phyloP scores from a whole-genome alignment of 768 basidiomycete species.

The Tylopilus plumbeoviolaceoides region DNA sequence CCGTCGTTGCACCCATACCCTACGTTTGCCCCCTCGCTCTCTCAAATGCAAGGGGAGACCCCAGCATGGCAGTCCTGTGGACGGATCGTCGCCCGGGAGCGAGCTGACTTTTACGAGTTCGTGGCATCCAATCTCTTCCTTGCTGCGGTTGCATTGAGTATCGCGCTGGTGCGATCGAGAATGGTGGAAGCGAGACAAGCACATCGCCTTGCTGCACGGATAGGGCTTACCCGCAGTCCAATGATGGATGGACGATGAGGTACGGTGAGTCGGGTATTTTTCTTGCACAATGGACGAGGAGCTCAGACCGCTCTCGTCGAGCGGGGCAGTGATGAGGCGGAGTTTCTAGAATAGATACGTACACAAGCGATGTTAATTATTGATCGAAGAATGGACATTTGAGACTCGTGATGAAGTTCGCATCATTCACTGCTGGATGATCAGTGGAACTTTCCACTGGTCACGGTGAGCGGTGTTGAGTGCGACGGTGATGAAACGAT shows the following conservation, averaged over 20 bases:
- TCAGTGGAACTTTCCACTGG: background rate
- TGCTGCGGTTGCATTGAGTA: slow-evolving; percentile 55
- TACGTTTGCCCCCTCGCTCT: slow-evolving; percentile 10
- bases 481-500: slow-evolving; percentile 13
- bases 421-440: background rate
- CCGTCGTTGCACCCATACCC: slow-evolving; percentile 14
- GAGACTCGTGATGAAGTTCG: background rate
- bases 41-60: slow-evolving; percentile 44
- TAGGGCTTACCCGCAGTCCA: slow-evolving; percentile 56
- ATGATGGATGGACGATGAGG: slow-evolving; percentile 12
- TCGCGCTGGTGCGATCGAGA: slow-evolving; percentile 67
- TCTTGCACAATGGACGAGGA: background rate
- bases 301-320: too few species aligned
- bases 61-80: slow-evolving; percentile 95
- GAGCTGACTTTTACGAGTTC: slow-evolving; percentile 89
- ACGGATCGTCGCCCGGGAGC: slow-evolving; percentile 73
- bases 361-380: background rate
- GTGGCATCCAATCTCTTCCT: slow-evolving; percentile 79
- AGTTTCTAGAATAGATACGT: background rate
- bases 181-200: slow-evolving; percentile 71
- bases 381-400: background rate
- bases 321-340: background rate
- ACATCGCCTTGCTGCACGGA: slow-evolving; percentile 78
- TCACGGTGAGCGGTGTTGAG: background rate
- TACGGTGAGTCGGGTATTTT: slow-evolving; percentile 5